phyloP scores from a whole-genome alignment of 1,284 basidiomycete genomes.

The Sanguinoderma infundibulare region DNA sequence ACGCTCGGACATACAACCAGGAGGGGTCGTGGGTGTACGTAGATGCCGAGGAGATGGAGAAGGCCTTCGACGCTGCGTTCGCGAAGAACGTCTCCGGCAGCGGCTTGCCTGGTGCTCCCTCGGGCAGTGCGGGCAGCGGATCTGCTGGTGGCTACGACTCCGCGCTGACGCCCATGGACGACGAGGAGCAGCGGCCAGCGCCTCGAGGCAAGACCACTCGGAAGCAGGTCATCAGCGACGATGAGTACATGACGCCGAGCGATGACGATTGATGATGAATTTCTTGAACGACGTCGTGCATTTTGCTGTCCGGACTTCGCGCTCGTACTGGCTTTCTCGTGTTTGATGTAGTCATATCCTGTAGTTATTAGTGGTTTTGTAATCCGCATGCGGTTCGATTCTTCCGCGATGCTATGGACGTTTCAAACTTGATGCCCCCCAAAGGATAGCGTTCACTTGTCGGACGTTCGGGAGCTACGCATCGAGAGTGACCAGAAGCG shows the following conservation, averaged over 20 bases:
- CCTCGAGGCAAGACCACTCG: conserved; percentile 55
- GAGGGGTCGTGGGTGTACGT: conserved; percentile 93
- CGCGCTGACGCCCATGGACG: conserved; percentile 77
- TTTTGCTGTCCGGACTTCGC: not conserved
- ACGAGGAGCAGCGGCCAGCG: conserved; percentile 61
- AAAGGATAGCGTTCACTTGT: no score
- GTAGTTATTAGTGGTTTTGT: conserved; percentile 14
- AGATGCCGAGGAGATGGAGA: conserved; percentile 92
- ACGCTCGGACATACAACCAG: conserved; percentile 90
- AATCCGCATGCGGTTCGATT: not conserved
- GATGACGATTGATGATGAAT: conserved; percentile 40
- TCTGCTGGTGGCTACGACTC: conserved; percentile 61
- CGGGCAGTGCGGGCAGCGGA: conserved; percentile 36
- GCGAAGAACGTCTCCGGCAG: conserved; percentile 62
- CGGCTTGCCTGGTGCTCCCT: conserved; percentile 73
- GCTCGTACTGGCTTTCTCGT: not conserved
- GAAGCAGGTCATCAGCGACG: conserved; percentile 78
- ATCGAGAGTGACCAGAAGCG: no score
- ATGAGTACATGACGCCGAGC: conserved; percentile 53
- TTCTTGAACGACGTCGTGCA: not conserved
- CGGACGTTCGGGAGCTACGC: no score
- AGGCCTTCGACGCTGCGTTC: conserved; percentile 74
- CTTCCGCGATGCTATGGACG: no score
- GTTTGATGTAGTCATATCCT: conserved; percentile 9
- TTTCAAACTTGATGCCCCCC: not conserved